Base-by-base conservation (phyloP, 192 early-diverging fungal genomes). In the Backusella circina region DNA sequence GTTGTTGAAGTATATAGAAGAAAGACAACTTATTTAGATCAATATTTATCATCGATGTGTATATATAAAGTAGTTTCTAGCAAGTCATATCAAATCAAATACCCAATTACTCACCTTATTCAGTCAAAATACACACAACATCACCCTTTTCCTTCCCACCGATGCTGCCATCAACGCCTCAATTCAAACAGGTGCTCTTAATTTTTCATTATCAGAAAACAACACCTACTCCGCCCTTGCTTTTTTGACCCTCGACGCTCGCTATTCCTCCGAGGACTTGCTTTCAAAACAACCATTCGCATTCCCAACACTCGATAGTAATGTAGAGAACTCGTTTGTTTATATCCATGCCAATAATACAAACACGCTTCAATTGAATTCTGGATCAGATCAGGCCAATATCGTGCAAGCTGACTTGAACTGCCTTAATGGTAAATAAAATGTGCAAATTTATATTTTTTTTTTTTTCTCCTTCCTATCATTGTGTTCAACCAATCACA, bases 361-460 rank as follows among this genome's bases (percentile, higher is more conserved):
- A n/a, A n/a, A 26, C 3, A 28, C 39, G 12, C 12, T 66, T 10
- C 41, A 67, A 31, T 26, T 74, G 10, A 44, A 30, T 23, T 69
- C 41, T 69, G 74, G 74, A 5, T 10, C 26, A 15, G 44, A 26
- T 21, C 51, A 30, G 16, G 75, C 67, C 15, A 32, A 70, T 57
- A 57, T 69, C 0, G 18, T 30, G 3, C 21, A 33, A 18, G 15
- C 21, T 18, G 67, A 75, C 26, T 41, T 75, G 15, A 21, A 61
- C 8, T 75, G 75, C 50, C 68, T n/a, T 21, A 75, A 75, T 35
- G 75, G 75, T 75, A 75, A n/a, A n/a, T n/a, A n/a, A n/a, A n/a
- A n/a, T n/a, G n/a, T n/a, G n/a, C 33, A 66, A 32, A 26, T 7
- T 8, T 9, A 69, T 33, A 0, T 38, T 26, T 13, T n/a, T 28